Percentiles rank a stretch among this genome's conserved stretches.
Evolutionary conservation across 73 alveolate genomes (phyloP).

Genomic region (Paramecium tetraurelia): DNA sequence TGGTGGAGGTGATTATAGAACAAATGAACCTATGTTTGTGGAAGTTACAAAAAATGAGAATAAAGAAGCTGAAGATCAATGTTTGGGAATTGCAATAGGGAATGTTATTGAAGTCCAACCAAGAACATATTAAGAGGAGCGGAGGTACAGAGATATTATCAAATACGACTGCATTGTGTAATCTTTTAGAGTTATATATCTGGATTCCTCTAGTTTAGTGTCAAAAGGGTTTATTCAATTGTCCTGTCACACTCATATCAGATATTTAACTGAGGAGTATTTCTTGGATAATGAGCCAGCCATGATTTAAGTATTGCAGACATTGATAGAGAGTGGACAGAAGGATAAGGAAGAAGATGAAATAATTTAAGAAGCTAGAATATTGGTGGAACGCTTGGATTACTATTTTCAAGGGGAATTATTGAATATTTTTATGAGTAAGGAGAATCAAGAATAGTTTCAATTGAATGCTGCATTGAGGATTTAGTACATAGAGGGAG

Average conservation of each 20-base stretch:
- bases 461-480: not conserved
- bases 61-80: not conserved
- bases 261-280: not conserved
- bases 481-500: not conserved
- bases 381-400: not conserved
- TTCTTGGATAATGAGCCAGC: not conserved
- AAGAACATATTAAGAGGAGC: not conserved
- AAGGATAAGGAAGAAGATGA: not conserved
- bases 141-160: not conserved
- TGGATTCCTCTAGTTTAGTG: not conserved
- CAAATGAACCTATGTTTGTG: not conserved
- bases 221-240: not conserved
- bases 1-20: not conserved
- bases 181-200: not conserved
- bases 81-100: not conserved
- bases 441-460: not conserved
- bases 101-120: not conserved
- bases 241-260: not conserved
- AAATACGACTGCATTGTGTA: not conserved
- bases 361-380: not conserved
- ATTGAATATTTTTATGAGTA: not conserved
- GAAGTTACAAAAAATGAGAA: not conserved
- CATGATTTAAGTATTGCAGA: not conserved
- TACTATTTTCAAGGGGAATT: not conserved
- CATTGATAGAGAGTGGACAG: not conserved